Evolutionary conservation across 768 basidiomycete species (phyloP), one percentile per base, ranked within the genome.

Genomic region (Erythrobasidium yunnanense): DNA sequence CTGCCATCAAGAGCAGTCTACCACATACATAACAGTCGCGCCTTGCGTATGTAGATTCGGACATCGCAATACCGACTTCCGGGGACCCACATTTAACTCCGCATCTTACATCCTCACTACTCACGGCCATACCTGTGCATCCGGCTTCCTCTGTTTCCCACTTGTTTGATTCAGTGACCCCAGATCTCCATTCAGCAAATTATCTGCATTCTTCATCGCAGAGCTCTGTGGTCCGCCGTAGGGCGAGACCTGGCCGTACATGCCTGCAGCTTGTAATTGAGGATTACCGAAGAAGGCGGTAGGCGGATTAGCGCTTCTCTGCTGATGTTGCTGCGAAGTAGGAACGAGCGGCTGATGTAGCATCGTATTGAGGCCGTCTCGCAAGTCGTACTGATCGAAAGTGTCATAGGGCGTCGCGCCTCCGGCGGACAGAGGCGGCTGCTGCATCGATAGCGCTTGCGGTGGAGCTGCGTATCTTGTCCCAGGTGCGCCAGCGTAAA

Each of bases 381-480:
- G 70, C 5, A 69, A 68, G 62, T 75, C 75, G 62, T 68, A 75
- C 27, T 51, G 45, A 51, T 63, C 60, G 32, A 63, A 63, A 3
- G 68, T 27, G 47, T 75, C 75, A 58, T 72, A 73, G 4, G 72
- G 67, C 53, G 75, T 68, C 76, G 78, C 69, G 22, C 34, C 27
- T 1, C 6, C 69, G 67, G 32, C 67, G 66, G 70, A 81, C 80
- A 11, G 80, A 74, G 67, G 83, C 87, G 47, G 81, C 80, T 23
- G 81, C 75, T 2, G 83, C 77, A 75, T 83, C 87, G 15, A 87
- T 83, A 71, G 81, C 82, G 7, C 81, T 81, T n/a, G 81, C 73
- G 18, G 82, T 77, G 27, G 82, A 79, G 35, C 81, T 67, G 68
- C 77, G 79, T 66, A 81, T 78, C 15, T 82, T 73, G 73, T 88